These are phyloP conservation scores for Ganoderma meredithae DNA, from an alignment of 1,284 basidiomycete genomes.

Conservation along the genomic window DNA sequence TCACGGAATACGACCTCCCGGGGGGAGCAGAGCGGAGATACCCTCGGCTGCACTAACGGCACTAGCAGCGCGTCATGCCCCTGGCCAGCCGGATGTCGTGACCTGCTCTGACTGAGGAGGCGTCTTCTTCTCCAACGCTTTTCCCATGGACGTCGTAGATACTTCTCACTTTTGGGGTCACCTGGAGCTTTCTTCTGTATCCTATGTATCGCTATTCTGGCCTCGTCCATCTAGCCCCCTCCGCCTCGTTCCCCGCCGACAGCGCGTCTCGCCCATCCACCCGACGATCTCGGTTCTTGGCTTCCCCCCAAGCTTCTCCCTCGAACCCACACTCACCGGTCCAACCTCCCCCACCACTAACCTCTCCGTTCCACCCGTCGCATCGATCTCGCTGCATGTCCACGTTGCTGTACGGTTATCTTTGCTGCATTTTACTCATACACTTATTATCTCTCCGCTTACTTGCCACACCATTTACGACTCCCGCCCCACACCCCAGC, in stretches of 20 bases:
- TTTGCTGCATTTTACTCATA: slow-evolving; percentile 25
- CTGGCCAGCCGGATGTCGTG: background rate
- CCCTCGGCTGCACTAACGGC: slow-evolving; percentile 30
- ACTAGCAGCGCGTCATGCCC: slow-evolving; percentile 8
- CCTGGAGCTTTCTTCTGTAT: slow-evolving; percentile 27
- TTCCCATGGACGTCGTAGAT: slow-evolving; percentile 30
- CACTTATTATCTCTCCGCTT: slow-evolving; percentile 20
- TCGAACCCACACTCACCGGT: slow-evolving; percentile 1
- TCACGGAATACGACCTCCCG: slow-evolving; percentile 28
- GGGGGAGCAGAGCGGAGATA: slow-evolving; percentile 30
- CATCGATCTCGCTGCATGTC: slow-evolving; percentile 24
- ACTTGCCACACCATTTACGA: background rate
- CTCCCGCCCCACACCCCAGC: background rate
- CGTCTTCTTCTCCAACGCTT: slow-evolving; percentile 13
- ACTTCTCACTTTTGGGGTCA: slow-evolving; percentile 27
- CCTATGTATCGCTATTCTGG: slow-evolving; percentile 33
- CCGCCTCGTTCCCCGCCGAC: slow-evolving; percentile 5
- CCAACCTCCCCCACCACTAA: background rate
- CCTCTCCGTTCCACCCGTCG: slow-evolving; percentile 3
- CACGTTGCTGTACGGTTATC: slow-evolving; percentile 28
- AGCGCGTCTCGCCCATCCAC: background rate
- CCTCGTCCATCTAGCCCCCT: slow-evolving; percentile 13
- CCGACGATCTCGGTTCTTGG: slow-evolving; percentile 7
- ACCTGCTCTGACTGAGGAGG: background rate
- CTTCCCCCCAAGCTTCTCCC: background rate